Evolutionary conservation across 2,329 filamentous ascomycete genomes (phyloP).

Genomic region (Colletotrichum sp.): DNA sequence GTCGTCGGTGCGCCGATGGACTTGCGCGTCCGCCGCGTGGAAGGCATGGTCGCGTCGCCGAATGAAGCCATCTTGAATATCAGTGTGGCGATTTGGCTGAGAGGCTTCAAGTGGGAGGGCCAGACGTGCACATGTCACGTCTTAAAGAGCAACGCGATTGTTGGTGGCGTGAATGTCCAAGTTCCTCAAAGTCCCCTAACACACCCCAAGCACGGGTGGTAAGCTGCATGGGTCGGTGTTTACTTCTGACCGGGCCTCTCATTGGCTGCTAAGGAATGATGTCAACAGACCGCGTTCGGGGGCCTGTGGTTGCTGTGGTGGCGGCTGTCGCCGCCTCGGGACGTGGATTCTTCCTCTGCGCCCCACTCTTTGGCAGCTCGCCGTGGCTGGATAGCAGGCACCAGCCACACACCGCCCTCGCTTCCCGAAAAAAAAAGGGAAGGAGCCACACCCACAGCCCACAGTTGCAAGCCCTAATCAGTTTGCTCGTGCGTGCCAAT

Average conservation of each 20-base stretch:
- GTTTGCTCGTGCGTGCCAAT: neutral
- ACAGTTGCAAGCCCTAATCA: neutral
- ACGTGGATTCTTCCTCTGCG: neutral
- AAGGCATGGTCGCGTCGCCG: constrained; percentile 56
- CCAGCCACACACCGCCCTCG: neutral
- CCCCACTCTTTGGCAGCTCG: neutral
- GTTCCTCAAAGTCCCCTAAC: constrained; percentile 12
- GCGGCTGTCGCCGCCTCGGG: neutral
- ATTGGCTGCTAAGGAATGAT: constrained; percentile 5
- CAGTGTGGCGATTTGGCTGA: neutral
- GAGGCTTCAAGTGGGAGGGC: neutral
- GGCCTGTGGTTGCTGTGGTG: constrained; percentile 14
- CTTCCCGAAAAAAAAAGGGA: neutral
- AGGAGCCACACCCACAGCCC: neutral
- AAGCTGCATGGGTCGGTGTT: constrained; percentile 17
- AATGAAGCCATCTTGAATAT: constrained; percentile 40
- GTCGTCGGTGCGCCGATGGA: constrained; percentile 60
- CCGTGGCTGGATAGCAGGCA: neutral
- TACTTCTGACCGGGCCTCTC: neutral
- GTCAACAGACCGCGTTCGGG: constrained; percentile 16
- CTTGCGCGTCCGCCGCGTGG: constrained; percentile 67
- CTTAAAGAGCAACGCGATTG: constrained; percentile 18
- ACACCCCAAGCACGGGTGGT: constrained; percentile 19
- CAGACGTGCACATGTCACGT: constrained; percentile 10
- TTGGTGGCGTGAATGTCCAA: constrained; percentile 24